Conservation (phyloP, 345 rosid genomes). For the Aquilaria yunnanensis region DNA sequence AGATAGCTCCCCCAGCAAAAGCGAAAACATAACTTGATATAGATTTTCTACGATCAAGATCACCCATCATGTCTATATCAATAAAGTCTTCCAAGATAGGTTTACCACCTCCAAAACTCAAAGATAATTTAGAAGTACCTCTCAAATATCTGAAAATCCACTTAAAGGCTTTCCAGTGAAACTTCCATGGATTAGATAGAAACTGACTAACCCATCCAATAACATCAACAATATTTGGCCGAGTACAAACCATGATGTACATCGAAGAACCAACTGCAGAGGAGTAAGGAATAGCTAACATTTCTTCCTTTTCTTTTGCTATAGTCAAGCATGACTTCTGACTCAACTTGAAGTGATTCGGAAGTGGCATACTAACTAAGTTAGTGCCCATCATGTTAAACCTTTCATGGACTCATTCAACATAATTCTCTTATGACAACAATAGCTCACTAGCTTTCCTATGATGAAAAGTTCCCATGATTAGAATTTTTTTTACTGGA, state of each 20-base stretch:
- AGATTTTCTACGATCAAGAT: neutral
- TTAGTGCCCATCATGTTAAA: neutral
- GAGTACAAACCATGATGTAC: neutral
- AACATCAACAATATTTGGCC: neutral
- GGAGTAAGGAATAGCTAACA: neutral
- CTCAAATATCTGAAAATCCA: neutral
- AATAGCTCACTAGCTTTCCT: neutral
- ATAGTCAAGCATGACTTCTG: too few relatives aligned
- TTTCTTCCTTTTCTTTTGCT: neutral
- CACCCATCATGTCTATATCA: neutral
- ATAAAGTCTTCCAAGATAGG: neutral
- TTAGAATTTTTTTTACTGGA: neutral
- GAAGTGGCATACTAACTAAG: neutral
- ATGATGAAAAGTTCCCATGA: neutral
- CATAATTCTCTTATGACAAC: neutral
- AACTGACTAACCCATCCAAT: neutral
- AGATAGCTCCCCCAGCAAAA: neutral
- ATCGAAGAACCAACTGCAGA: neutral
- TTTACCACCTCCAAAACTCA: neutral
- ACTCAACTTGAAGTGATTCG: too few relatives aligned
- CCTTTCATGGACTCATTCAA: neutral
- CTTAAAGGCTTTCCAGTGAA: neutral
- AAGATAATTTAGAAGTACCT: neutral
- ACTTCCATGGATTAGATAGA: neutral
- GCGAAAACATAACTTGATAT: neutral